phyloP scores from a whole-genome alignment of 345 rosid genomes.

The Arabidopsis suecica region DNA sequence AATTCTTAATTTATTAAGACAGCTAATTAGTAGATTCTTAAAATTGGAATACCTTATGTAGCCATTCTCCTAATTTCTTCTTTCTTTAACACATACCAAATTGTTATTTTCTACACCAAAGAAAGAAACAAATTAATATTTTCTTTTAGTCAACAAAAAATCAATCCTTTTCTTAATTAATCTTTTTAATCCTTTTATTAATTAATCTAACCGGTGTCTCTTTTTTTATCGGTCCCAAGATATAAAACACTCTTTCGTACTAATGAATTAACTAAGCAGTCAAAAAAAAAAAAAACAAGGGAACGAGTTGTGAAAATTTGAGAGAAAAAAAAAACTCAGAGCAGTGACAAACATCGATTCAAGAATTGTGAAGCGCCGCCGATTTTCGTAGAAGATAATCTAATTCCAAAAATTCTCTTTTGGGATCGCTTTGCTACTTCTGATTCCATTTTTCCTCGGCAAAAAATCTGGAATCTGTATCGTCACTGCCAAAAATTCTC shows the following conservation, averaged over 20 bases:
- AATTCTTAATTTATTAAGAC: too few species aligned
- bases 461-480: constrained; percentile 1
- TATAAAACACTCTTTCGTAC: not conserved
- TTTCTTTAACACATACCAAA: too few species aligned
- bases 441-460: constrained; percentile 3
- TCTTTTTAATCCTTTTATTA: not conserved
- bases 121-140: too few species aligned
- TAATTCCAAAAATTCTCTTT: not conserved
- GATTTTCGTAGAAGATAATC: not conserved
- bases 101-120: too few species aligned
- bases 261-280: not conserved
- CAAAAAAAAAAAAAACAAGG: not conserved
- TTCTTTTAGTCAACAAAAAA: too few species aligned
- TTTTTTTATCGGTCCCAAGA: not conserved
- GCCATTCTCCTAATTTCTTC: too few species aligned
- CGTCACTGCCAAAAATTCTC: not conserved
- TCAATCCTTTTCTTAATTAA: not conserved
- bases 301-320: too few species aligned
- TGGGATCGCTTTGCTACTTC: constrained; percentile 8
- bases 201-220: not conserved
- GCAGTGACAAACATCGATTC: constrained; percentile 19
- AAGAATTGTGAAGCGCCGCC: constrained; percentile 24
- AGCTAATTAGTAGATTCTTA: too few species aligned
- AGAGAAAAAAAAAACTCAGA: not conserved
- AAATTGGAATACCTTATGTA: too few species aligned